Conservation (phyloP, 768 basidiomycete genomes). For the Lyophyllum decastes region DNA sequence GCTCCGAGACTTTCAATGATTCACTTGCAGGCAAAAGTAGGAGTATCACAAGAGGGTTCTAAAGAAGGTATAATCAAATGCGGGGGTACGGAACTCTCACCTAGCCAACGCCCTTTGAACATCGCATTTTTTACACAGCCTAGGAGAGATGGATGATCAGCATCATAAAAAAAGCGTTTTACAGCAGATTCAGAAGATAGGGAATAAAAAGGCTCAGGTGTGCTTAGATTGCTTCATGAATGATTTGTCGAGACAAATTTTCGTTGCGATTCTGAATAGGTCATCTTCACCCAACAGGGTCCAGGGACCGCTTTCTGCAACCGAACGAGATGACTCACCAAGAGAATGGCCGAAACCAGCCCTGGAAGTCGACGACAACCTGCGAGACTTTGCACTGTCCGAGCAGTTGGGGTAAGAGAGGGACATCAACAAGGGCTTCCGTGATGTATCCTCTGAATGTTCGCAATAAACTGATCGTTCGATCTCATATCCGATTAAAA, state of each 20-base stretch:
- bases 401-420: too few species aligned
- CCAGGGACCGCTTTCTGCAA: neutral
- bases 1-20: too few species aligned
- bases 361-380: too few species aligned
- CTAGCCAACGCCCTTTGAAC: too few species aligned
- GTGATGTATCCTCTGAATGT: too few species aligned
- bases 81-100: too few species aligned
- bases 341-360: neutral
- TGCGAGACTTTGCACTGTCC: too few species aligned
- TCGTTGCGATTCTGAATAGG: slow-evolving; percentile 10
- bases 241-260: neutral
- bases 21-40: too few species aligned
- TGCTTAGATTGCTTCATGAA: slow-evolving; percentile 6
- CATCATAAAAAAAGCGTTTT: neutral
- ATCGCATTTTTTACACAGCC: too few species aligned
- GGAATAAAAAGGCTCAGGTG: slow-evolving; percentile 3
- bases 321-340: neutral
- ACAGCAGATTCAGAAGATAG: neutral
- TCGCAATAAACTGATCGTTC: neutral
- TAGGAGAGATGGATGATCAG: neutral
- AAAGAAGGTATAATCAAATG: too few species aligned
- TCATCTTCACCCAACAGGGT: slow-evolving; percentile 1
- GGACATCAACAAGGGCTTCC: too few species aligned
- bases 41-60: too few species aligned
- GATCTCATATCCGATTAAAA: neutral